phyloP scores from a whole-genome alignment of 2,329 filamentous ascomycete genomes.

The Lithohypha guttulata region DNA sequence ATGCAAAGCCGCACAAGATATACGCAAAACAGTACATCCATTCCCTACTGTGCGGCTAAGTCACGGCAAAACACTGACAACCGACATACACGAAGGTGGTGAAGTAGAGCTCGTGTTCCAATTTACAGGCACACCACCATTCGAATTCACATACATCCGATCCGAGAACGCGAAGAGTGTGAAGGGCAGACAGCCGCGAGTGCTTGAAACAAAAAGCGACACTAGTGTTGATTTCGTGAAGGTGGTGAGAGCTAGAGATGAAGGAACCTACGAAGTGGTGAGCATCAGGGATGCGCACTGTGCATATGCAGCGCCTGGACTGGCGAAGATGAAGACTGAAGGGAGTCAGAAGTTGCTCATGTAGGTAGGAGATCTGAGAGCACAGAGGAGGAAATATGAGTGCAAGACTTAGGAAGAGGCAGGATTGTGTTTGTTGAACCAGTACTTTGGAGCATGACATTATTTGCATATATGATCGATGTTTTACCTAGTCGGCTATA shows the following conservation, averaged over 20 bases:
- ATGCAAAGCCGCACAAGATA: conserved; percentile 68
- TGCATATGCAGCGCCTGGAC: conserved; percentile 66
- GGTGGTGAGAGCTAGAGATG: conserved; percentile 73
- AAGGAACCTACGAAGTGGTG: conserved; percentile 95
- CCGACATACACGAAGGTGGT: conserved; percentile 94
- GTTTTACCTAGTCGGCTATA: too few species aligned
- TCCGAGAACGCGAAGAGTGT: conserved; percentile 66
- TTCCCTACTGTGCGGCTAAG: conserved; percentile 86
- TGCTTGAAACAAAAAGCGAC: conserved; percentile 87
- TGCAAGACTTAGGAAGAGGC: too few species aligned
- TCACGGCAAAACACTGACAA: conserved; percentile 65
- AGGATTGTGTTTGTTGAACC: too few species aligned
- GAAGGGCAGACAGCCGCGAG: conserved; percentile 52
- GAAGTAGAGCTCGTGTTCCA: conserved; percentile 89
- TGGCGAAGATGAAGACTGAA: conserved; percentile 24
- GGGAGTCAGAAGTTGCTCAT: conserved; percentile 7
- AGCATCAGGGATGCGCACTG: conserved; percentile 91
- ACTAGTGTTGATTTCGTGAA: conserved; percentile 71
- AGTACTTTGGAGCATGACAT: too few species aligned
- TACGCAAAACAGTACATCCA: conserved; percentile 77
- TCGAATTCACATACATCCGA: conserved; percentile 85
- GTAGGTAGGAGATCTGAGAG: background rate
- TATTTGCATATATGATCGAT: too few species aligned
- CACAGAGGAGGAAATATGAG: background rate
- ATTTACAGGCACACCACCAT: conserved; percentile 90